These are phyloP conservation scores for Besnoitia besnoiti DNA, from an alignment of 169 alveolate genomes.

Conservation along the genomic window DNA sequence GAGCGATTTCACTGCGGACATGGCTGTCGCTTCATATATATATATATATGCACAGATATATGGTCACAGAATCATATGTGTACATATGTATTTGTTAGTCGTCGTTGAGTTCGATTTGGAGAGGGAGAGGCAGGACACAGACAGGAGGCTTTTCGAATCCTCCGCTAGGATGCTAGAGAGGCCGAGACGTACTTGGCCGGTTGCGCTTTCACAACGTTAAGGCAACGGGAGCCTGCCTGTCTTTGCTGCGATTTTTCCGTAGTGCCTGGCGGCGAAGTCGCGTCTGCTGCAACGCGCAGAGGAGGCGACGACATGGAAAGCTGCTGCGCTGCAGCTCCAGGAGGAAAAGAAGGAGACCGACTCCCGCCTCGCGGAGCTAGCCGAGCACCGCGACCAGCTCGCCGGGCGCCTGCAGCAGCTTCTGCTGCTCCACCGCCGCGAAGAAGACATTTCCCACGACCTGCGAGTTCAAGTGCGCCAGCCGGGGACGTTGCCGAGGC, in stretches of 20 bases:
- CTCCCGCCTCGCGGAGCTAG: not conserved
- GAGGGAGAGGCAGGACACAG: too few species aligned
- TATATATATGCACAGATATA: not conserved
- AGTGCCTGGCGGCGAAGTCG: not conserved
- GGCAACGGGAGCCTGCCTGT: too few species aligned
- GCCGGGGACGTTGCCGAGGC: too few species aligned
- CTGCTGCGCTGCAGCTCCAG: not conserved
- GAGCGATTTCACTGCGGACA: too few species aligned
- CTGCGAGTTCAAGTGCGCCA: not conserved
- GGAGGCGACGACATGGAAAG: slow-evolving; percentile 8
- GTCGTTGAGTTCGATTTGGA: not conserved
- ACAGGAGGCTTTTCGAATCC: too few species aligned
- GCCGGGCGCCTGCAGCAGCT: slow-evolving; percentile 20
- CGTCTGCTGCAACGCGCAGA: not conserved
- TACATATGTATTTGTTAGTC: not conserved
- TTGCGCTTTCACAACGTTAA: too few species aligned
- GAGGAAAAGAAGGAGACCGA: not conserved
- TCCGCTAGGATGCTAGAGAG: too few species aligned
- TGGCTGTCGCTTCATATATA: not conserved
- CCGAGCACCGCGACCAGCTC: not conserved
- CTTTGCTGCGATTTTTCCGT: too few species aligned
- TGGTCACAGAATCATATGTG: not conserved
- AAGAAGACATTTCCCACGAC: not conserved
- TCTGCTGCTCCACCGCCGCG: not conserved
- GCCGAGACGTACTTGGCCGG: too few species aligned